phyloP scores from a whole-genome alignment of 2,329 filamentous ascomycete genomes.

The Exophiala xenobiotica region DNA sequence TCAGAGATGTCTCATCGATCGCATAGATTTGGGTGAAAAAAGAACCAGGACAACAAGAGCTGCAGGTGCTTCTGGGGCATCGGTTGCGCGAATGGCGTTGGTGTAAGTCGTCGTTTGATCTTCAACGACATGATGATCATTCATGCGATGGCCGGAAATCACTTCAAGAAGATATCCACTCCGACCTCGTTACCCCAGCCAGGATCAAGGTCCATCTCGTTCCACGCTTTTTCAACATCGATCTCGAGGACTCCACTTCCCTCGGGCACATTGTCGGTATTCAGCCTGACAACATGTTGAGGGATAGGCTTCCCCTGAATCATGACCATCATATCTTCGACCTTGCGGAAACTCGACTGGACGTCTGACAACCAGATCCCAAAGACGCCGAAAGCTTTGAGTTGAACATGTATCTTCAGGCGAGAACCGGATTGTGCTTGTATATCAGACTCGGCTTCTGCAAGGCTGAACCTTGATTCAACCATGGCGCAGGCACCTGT shows the following conservation, averaged over 20 bases:
- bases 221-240: conserved; percentile 76
- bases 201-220: conserved; percentile 64
- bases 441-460: conserved; percentile 50
- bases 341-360: conserved; percentile 36
- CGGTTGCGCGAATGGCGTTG: too few relatives aligned
- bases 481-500: conserved; percentile 78
- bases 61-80: too few relatives aligned
- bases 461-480: conserved; percentile 58
- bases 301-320: conserved; percentile 73
- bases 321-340: conserved; percentile 69
- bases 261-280: conserved; percentile 10
- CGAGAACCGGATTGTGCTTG: conserved; percentile 32
- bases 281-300: conserved; percentile 59
- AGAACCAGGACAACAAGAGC: too few relatives aligned
- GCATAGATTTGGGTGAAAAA: too few relatives aligned
- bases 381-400: conserved; percentile 74
- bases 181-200: conserved; percentile 80
- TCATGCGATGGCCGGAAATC: not conserved
- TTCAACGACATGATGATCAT: too few relatives aligned
- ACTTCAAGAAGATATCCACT: conserved; percentile 58
- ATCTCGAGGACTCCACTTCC: conserved; percentile 64
- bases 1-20: too few relatives aligned
- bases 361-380: conserved; percentile 70
- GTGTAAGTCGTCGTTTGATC: too few relatives aligned
- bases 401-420: conserved; percentile 63